Evolutionary conservation across 2,329 filamentous ascomycete species (phyloP).

Genomic region (Beauveria medogensis): DNA sequence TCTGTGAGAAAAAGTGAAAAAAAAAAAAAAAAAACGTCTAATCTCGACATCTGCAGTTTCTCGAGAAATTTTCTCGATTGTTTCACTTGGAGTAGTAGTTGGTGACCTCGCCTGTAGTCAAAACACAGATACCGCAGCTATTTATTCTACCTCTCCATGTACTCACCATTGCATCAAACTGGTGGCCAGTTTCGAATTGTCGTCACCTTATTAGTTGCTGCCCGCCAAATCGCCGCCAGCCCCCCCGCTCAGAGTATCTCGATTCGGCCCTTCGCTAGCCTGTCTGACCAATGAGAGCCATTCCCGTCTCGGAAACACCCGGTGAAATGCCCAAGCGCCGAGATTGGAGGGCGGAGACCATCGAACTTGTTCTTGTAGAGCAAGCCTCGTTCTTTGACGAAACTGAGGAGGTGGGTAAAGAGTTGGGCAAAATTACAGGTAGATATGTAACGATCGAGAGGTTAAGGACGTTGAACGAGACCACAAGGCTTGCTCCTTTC

Average conservation of each 20-base stretch:
- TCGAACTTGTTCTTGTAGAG: neutral
- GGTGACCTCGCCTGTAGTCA: too few relatives aligned
- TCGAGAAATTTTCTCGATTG: too few relatives aligned
- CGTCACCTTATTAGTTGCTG: neutral
- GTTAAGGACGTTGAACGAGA: constrained; percentile 52
- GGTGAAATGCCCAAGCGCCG: neutral
- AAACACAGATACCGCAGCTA: too few relatives aligned
- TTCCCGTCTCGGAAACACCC: neutral
- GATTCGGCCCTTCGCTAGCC: neutral
- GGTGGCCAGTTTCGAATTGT: neutral
- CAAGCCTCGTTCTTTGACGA: neutral
- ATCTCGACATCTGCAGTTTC: too few relatives aligned
- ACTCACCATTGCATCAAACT: neutral
- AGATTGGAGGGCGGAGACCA: neutral
- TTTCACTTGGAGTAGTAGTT: too few relatives aligned
- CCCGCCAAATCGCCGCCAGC: neutral
- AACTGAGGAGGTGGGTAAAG: neutral
- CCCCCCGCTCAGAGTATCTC: neutral
- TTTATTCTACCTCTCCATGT: neutral
- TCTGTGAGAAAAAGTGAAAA: too few relatives aligned
- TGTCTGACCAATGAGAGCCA: neutral
- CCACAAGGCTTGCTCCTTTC: constrained; percentile 41
- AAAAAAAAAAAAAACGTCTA: too few relatives aligned
- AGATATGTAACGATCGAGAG: constrained; percentile 42
- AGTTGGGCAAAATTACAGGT: constrained; percentile 40